Conservation (phyloP, 2,329 filamentous ascomycete species). For the Diaporthe humulicola region DNA sequence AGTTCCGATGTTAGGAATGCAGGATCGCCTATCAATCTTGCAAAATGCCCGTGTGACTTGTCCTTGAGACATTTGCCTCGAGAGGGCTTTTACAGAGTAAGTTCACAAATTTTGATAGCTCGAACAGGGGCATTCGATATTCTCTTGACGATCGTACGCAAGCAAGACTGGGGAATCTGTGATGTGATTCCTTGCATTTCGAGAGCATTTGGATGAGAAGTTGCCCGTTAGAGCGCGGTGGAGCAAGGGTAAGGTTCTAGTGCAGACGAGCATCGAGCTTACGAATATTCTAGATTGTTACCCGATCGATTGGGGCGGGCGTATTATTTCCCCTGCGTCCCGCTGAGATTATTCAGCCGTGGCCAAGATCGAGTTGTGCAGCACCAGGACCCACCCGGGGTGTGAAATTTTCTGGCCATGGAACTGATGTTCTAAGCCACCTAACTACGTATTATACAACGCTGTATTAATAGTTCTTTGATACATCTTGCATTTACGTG, state of each 20-base stretch:
- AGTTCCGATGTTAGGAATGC: background rate
- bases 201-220: background rate
- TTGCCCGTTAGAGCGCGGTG: background rate
- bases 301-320: background rate
- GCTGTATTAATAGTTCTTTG: background rate
- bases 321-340: slow-evolving; percentile 22
- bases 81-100: background rate
- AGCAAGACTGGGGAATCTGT: background rate
- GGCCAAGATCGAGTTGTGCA: background rate
- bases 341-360: slow-evolving; percentile 18
- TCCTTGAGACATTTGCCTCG: background rate
- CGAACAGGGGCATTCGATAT: background rate
- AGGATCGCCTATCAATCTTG: background rate
- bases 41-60: background rate
- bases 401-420: slow-evolving; percentile 4
- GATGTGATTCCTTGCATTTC: background rate
- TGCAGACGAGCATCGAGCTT: background rate
- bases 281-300: slow-evolving; percentile 21
- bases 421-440: background rate
- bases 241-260: background rate
- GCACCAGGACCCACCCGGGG: background rate
- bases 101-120: background rate
- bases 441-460: background rate
- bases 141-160: background rate
- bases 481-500: background rate